Evolutionary conservation across 2,329 filamentous ascomycete genomes (phyloP), one percentile per base, ranked within the genome.

Genomic region (Epichloe hybrida): DNA sequence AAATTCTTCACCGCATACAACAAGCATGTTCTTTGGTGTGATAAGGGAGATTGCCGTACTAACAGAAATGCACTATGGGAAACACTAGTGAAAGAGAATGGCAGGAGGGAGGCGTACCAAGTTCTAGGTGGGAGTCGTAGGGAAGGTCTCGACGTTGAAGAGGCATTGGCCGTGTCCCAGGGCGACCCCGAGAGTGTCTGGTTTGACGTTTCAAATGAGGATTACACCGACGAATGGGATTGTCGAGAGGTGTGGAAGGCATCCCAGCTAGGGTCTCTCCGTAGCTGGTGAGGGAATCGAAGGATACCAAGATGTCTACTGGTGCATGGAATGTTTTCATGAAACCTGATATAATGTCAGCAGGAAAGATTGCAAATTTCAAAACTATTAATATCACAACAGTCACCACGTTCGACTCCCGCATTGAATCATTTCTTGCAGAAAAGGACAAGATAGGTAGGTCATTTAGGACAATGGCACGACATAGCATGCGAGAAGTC

Each of bases 11-110:
- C 37, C 2, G 4, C 13, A 13, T 11, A 38, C 13, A 42, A 50
- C 20, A 21, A 20, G 27, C 27, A 47, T 42, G 44, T 50, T 23
- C 44, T 50, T 12, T 50, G 49, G 49, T 50, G 49, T 4, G 31
- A 50, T 17, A 13, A 2, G 2, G 13, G 3, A 12, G n/a, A 17
- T 7, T 46, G 49, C 5, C 37, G 43, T 17, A 50, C 49, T 0
- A 47, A 50, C 20, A 47, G 7, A 40, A 11, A 15, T 11, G 23
- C 2, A 27, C 38, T 2, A 17, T 50, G 49, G 49, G 49, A 50
- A 42, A 35, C 44, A n/a, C 38, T 47, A 8, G 21, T 50, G 4
- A 50, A 50, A 36, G 38, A 47, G 11, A 13, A 50, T n/a, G 27
- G 12, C 21, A 31, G 2, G 34, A 39, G 40, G 31, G 40, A 43